Conservation (phyloP, 1,139 yeast genomes). For the Yamadazyma diddensiae region DNA sequence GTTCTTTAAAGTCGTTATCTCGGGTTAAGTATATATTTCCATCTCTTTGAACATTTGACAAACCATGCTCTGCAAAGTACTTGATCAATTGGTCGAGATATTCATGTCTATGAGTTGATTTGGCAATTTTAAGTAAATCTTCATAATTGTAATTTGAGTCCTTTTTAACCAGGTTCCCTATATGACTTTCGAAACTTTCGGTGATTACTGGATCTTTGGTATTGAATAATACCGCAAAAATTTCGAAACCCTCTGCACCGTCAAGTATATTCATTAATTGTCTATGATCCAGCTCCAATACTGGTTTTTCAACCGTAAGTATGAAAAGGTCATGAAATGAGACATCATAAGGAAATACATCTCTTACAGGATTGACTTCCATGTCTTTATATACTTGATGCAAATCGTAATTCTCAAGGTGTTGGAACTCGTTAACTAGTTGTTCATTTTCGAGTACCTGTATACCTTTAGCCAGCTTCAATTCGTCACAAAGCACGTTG, state of each 20-base stretch:
- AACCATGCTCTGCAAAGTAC: slow-evolving; percentile 28
- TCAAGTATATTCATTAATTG: slow-evolving; percentile 22
- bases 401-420: background rate
- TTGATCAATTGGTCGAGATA: slow-evolving; percentile 19
- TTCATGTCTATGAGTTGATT: slow-evolving; percentile 4
- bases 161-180: background rate
- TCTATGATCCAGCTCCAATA: slow-evolving; percentile 19
- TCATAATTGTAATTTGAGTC: slow-evolving; percentile 6
- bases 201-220: slow-evolving; percentile 2
- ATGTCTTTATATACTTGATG: background rate
- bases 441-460: background rate
- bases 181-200: slow-evolving; percentile 2
- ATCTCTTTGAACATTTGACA: no score
- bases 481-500: background rate
- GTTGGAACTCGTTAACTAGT: no score
- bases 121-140: slow-evolving; percentile 7
- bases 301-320: slow-evolving; percentile 19
- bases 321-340: slow-evolving; percentile 24
- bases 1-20: no score
- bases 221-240: slow-evolving; percentile 29
- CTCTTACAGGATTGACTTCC: slow-evolving; percentile 7
- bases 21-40: no score
- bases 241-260: slow-evolving; percentile 20
- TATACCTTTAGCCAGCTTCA: background rate
- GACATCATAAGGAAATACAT: slow-evolving; percentile 31